Base-by-base conservation (phyloP, 2,329 filamentous ascomycete species). In the Ophioceras dolichostomum region DNA sequence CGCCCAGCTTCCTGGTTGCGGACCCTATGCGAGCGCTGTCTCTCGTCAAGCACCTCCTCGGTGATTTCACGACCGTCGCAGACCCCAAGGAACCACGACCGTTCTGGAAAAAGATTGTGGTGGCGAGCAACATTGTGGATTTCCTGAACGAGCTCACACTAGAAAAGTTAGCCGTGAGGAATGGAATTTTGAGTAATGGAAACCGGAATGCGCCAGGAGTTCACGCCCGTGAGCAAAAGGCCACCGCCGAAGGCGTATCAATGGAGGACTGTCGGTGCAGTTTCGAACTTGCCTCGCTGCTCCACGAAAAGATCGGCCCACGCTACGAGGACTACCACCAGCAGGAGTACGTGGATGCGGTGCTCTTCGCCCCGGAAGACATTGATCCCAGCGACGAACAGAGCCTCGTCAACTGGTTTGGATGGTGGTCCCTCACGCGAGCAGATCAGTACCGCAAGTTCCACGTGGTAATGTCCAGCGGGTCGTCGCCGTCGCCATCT, bases 321-420 rank as follows among this genome's bases (percentile, higher is more conserved):
- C 12, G 48, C 46, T 8, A 17, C 10, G 21, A 31, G 12, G 9
- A 6, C n/a, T 6, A 32, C 4, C 28, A 19, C 3, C 28, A 32
- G 10, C 19, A 32, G 20, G 32, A 28, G 10, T 32, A 26, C 18
- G 17, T 14, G 14, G 52, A 49, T 17, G 56, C 62, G 4, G 46
- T 77, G 5, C 49, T 68, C 2, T 66, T 62, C 48, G 68, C 67
- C 0, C 62, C 64, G 12, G 46, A 57, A 4, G 51, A 44, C 2
- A 69, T 79, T 32, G 65, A 76, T 39, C 59, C 64, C 1, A 70
- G 72, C 38, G 73, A 79, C 42, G 76, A 80, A 47, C 69, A 76
- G 47, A 75, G 68, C 39, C 55, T 80, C 20, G 64, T 79, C 9
- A 73, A 76, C 43, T 78, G 71, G 68, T 79, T 77, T 49, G 72